phyloP scores from a whole-genome alignment of 2,329 filamentous ascomycete genomes.

The Aspergillus sp. region DNA sequence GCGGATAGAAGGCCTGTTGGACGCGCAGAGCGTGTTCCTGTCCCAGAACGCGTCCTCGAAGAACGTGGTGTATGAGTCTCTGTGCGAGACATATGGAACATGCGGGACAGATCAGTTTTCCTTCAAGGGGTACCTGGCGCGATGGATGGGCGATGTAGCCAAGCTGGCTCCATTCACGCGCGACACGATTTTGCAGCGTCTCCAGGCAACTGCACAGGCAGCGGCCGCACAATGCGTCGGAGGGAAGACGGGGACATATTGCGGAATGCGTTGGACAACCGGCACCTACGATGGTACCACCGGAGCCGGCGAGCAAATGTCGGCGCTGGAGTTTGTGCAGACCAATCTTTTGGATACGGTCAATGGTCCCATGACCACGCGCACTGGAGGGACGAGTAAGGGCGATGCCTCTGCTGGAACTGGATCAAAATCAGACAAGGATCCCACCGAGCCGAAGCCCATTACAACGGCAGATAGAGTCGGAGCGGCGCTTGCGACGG shows the following conservation, averaged over 20 bases:
- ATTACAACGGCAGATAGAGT: not conserved
- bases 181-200: slow-evolving; percentile 49
- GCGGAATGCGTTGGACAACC: slow-evolving; percentile 37
- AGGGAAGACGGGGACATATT: slow-evolving; percentile 33
- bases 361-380: slow-evolving; percentile 41
- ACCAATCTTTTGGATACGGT: slow-evolving; percentile 47
- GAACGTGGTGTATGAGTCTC: not conserved
- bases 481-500: not conserved
- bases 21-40: slow-evolving; percentile 51
- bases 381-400: slow-evolving; percentile 56
- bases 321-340: slow-evolving; percentile 55
- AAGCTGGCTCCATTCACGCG: slow-evolving; percentile 58
- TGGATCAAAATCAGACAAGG: not conserved
- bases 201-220: slow-evolving; percentile 52
- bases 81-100: slow-evolving; percentile 21
- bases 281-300: slow-evolving; percentile 28
- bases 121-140: slow-evolving; percentile 64
- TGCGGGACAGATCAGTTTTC: slow-evolving; percentile 63
- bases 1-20: slow-evolving; percentile 52
- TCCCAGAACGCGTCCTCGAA: slow-evolving; percentile 19
- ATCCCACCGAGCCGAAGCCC: not conserved
- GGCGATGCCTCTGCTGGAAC: slow-evolving; percentile 39
- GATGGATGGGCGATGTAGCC: slow-evolving; percentile 57
- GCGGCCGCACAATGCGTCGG: slow-evolving; percentile 43
- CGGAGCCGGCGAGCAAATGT: slow-evolving; percentile 38